phyloP scores from a whole-genome alignment of 1,284 basidiomycete species.

The Malassezia slooffiae region DNA sequence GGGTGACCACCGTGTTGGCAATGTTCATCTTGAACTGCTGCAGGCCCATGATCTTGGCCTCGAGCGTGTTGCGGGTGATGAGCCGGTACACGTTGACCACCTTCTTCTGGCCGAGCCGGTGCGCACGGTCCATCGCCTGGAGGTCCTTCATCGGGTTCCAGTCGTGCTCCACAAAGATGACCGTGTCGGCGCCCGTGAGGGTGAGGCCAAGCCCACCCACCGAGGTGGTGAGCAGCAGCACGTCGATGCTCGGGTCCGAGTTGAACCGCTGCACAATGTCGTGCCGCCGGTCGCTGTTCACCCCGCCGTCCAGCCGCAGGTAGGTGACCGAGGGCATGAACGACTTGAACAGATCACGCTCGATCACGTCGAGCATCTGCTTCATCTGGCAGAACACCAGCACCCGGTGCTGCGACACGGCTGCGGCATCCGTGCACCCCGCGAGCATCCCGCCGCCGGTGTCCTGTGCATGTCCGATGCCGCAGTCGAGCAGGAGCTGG shows the following conservation, averaged over 20 bases:
- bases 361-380: constrained; percentile 97
- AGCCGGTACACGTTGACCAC: constrained; percentile 97
- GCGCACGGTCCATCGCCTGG: constrained; percentile 98
- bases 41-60: constrained; percentile 96
- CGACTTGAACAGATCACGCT: constrained; percentile 76
- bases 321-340: constrained; percentile 93
- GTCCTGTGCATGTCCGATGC: constrained; percentile 68
- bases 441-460: constrained; percentile 50
- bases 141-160: constrained; percentile 99
- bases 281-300: constrained; percentile 36
- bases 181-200: constrained; percentile 93
- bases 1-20: constrained; percentile 88
- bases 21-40: constrained; percentile 99
- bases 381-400: constrained; percentile 99
- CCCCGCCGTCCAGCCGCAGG: constrained; percentile 77
- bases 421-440: constrained; percentile 23
- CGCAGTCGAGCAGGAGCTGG: constrained; percentile 58
- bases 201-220: constrained; percentile 94
- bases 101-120: constrained; percentile 95
- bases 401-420: constrained; percentile 85
- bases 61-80: constrained; percentile 90
- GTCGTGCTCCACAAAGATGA: constrained; percentile 98
- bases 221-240: constrained; percentile 85
- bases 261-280: constrained; percentile 93
- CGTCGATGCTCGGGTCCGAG: constrained; percentile 91